Conservation (phyloP, 169 alveolate species). For the Perkinsus marinus region DNA sequence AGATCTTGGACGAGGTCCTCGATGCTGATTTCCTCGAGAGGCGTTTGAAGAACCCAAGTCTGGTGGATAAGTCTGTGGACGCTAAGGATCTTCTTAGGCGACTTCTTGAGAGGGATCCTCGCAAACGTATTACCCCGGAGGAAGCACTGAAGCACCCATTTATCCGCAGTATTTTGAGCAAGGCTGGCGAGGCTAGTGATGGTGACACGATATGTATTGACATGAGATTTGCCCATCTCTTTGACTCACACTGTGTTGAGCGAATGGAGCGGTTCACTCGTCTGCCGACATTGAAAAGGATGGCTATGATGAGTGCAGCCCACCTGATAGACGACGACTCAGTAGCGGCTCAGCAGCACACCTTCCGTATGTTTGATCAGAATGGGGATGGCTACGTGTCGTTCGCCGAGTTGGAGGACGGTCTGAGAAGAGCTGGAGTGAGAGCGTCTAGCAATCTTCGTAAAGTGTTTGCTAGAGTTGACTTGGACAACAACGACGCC, state of each 20-base stretch:
- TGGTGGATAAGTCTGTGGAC: background rate
- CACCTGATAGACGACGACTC: background rate
- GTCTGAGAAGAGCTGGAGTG: background rate
- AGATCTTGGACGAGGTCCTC: background rate
- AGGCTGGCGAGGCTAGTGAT: background rate
- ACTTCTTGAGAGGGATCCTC: constrained; percentile 17
- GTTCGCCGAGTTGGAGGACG: background rate
- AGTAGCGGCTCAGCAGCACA: background rate
- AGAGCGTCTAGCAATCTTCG: background rate
- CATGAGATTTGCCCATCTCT: background rate
- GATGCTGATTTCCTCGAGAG: background rate
- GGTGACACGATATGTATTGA: background rate
- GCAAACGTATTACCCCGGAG: constrained; percentile 9
- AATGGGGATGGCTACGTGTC: background rate
- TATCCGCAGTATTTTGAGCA: constrained; percentile 1
- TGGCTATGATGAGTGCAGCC: background rate
- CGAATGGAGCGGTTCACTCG: background rate
- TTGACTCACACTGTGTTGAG: background rate
- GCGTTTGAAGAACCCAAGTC: background rate
- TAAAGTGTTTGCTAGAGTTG: constrained; percentile 7
- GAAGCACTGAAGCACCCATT: constrained; percentile 27
- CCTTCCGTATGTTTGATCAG: constrained; percentile 1
- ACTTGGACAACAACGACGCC: constrained; percentile 39
- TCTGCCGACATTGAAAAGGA: background rate
- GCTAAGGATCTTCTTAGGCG: constrained; percentile 24